Evolutionary conservation across 805 yeast species (phyloP).

Genomic region (Saccharomycopsis lassenensis): DNA sequence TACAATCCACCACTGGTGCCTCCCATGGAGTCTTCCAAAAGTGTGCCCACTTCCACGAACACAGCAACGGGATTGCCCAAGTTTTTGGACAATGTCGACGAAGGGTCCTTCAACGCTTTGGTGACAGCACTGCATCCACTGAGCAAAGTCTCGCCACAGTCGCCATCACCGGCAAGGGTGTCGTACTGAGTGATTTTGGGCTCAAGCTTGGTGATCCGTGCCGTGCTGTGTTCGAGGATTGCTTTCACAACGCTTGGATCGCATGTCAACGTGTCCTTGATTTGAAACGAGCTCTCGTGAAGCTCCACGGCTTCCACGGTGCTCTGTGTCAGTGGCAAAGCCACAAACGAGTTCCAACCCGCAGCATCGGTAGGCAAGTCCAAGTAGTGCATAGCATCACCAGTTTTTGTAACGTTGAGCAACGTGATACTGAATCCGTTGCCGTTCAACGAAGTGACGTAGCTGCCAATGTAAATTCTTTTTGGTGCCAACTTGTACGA

Average conservation of each 20-base stretch:
- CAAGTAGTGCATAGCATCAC: constrained; percentile 37
- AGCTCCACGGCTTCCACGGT: constrained; percentile 13
- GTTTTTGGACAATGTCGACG: constrained; percentile 37
- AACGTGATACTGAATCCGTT: constrained; percentile 86
- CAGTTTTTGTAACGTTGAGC: constrained; percentile 52
- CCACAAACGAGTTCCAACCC: constrained; percentile 46
- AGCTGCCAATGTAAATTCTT: constrained; percentile 63
- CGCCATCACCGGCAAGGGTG: constrained; percentile 92
- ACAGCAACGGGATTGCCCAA: constrained; percentile 27
- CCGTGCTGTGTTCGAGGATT: constrained; percentile 39
- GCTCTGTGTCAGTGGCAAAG: constrained; percentile 4
- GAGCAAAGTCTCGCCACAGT: constrained; percentile 86
- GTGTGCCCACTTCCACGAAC: constrained; percentile 50
- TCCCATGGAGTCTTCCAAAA: constrained; percentile 89
- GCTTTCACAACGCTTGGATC: constrained; percentile 23
- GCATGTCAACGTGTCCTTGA: too few relatives aligned
- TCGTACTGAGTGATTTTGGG: constrained; percentile 79
- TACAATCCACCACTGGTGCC: constrained; percentile 95
- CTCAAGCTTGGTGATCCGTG: constrained; percentile 49
- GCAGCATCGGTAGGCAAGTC: constrained; percentile 71
- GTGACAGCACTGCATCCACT: constrained; percentile 70
- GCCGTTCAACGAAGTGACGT: constrained; percentile 83
- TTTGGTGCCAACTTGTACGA: constrained; percentile 49
- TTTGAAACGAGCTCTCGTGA: too few relatives aligned
- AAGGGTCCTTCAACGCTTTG: constrained; percentile 35